Base-by-base conservation (phyloP, 1,284 basidiomycete genomes). In the Fomitopsis palustris region DNA sequence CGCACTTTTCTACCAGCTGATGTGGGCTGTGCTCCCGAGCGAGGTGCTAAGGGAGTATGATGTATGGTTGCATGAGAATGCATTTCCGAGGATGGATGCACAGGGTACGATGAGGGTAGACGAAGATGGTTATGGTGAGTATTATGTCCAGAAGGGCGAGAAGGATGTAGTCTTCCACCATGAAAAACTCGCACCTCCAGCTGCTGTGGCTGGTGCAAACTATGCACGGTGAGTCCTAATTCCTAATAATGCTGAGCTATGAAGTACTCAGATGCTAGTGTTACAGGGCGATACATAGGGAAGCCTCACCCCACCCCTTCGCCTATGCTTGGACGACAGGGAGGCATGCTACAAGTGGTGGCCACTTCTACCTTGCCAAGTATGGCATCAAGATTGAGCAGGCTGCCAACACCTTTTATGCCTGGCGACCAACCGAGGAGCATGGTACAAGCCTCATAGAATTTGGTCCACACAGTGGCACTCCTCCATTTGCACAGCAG, bases 371-470 rank as follows among this genome's bases (percentile, higher is more conserved):
- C 35, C 29, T 60, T 23, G 49, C 54, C 16, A 29, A 23, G 9
- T 60, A 56, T 47, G 55, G 55, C 27, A 42, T 56, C 25, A 52
- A 56, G 41, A 54, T 56, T 52, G 25, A 43, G 31, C 45, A 53
- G 25, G 27, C 51, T 1, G 17, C 31, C 3, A 54, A 55, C 23
- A 59, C 54, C 3, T 33, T 59, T 10, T 51, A 41, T 23, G 53
- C 47, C 1, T 59, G 58, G 58, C 53, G 21, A 2, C 58, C 58
- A 2, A 17, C 8, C 6, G 31, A 55, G 1, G 7, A 17, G 8
- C 58, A 59, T 55, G 53, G 53, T 4, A 59, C 58, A 25, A 45
- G 42, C 9, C 6, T 45, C 3, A 6, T 45, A 7, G 42, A 12
- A 1, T 25, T 3, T 25, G 42, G 42, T 2, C 42, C 42, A 19